Percentiles rank a stretch among this genome's conserved stretches.
phyloP scores from a whole-genome alignment of 2,329 filamentous ascomycete species.

The Scolecobasidium constrictum region DNA sequence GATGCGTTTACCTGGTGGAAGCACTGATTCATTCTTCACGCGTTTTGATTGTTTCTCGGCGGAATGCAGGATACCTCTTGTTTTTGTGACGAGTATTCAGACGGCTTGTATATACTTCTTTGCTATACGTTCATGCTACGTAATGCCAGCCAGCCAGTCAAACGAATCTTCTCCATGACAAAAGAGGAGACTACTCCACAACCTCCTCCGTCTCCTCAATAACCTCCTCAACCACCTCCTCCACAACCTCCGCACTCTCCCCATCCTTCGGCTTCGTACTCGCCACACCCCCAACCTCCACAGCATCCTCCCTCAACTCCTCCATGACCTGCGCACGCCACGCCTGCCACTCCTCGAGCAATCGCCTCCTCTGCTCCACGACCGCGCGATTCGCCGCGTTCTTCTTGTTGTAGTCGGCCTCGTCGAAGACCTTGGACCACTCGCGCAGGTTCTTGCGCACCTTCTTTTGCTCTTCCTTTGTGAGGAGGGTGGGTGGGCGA shows the following conservation, averaged over 20 bases:
- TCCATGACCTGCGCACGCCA: constrained; percentile 64
- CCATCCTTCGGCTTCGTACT: constrained; percentile 37
- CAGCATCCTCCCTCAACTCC: constrained; percentile 38
- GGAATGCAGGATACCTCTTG: too few species aligned
- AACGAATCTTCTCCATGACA: too few species aligned
- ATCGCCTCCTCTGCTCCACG: constrained; percentile 70
- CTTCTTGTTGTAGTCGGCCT: constrained; percentile 87
- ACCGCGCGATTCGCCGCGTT: constrained; percentile 91
- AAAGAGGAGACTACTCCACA: constrained; percentile 23
- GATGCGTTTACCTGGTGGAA: too few species aligned
- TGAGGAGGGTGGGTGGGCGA: constrained; percentile 78
- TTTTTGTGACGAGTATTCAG: too few species aligned
- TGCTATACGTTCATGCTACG: too few species aligned
- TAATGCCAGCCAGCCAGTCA: too few species aligned
- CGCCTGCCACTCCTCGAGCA: constrained; percentile 79
- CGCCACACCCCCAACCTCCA: constrained; percentile 43
- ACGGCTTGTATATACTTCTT: too few species aligned
- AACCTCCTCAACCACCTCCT: constrained; percentile 84
- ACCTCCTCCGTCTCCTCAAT: constrained; percentile 82
- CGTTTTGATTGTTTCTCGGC: too few species aligned
- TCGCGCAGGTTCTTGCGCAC: constrained; percentile 98
- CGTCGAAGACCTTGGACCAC: constrained; percentile 89
- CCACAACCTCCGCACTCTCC: constrained; percentile 43
- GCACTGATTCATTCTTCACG: too few species aligned
- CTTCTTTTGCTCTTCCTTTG: constrained; percentile 93